phyloP scores from a whole-genome alignment of 2,329 filamentous ascomycete species.

The Calonectria pseudoturangicola region DNA sequence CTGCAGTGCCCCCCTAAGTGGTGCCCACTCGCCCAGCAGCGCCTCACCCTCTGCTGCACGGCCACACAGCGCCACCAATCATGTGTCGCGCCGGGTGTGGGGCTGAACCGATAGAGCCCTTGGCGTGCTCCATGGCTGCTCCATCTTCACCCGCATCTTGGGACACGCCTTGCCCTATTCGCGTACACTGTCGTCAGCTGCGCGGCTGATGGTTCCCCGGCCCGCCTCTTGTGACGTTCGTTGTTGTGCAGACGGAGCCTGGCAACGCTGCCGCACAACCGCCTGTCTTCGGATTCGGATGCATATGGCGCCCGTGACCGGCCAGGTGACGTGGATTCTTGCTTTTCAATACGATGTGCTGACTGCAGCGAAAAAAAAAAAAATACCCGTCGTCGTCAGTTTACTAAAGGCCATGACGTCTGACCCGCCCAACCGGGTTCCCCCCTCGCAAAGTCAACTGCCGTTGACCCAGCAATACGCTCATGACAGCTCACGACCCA shows the following conservation, averaged over 20 bases:
- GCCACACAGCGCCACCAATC: conserved; percentile 22
- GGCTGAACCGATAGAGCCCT: conserved; percentile 18
- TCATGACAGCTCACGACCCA: conserved; percentile 17
- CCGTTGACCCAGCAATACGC: conserved; percentile 31
- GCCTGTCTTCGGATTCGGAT: conserved; percentile 9
- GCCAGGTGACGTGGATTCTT: conserved; percentile 23
- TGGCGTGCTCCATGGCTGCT: conserved; percentile 15
- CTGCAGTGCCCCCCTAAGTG: conserved; percentile 26
- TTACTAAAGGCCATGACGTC: conserved; percentile 14
- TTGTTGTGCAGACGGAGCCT: conserved; percentile 10
- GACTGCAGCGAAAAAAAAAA: not conserved
- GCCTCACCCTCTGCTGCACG: conserved; percentile 11
- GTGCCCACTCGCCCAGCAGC: conserved; percentile 13
- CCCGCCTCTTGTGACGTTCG: conserved; percentile 10
- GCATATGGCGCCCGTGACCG: conserved; percentile 11
- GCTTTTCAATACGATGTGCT: conserved; percentile 15
- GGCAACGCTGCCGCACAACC: conserved; percentile 10
- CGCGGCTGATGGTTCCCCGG: conserved; percentile 27
- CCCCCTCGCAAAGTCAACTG: conserved; percentile 24
- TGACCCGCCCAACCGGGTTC: conserved; percentile 15
- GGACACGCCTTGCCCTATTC: conserved; percentile 4
- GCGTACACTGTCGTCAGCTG: conserved; percentile 29
- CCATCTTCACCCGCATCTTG: conserved; percentile 27
- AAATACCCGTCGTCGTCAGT: not conserved
- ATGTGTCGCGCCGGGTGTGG: not conserved